Evolutionary conservation across 257 asterid species (phyloP).

Genomic region (Paulownia fortunei): DNA sequence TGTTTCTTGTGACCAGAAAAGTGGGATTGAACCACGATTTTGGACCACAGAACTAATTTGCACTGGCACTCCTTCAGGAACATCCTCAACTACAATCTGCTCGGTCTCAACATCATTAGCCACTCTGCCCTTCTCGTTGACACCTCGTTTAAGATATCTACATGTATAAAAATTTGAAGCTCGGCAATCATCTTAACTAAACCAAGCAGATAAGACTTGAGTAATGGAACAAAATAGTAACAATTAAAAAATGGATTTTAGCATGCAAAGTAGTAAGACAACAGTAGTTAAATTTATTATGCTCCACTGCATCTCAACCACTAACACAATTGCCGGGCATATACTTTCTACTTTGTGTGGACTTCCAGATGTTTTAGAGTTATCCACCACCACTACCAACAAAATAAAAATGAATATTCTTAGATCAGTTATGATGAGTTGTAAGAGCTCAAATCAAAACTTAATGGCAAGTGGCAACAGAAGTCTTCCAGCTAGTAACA

Average conservation of each 20-base stretch:
- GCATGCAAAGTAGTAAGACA: neutral
- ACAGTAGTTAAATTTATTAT: neutral
- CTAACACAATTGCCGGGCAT: neutral
- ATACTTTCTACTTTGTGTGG: neutral
- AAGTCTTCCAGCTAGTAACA: neutral
- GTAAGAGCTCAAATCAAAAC: neutral
- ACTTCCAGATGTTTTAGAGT: neutral
- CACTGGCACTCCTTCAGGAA: slow-evolving; percentile 55
- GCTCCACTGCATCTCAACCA: neutral
- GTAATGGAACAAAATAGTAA: neutral
- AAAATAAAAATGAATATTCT: neutral
- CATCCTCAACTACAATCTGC: slow-evolving; percentile 75
- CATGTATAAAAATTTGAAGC: slow-evolving; percentile 17
- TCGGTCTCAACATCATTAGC: slow-evolving; percentile 92
- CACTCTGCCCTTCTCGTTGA: slow-evolving; percentile 78
- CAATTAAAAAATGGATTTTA: neutral
- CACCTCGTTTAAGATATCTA: slow-evolving; percentile 86
- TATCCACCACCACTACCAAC: neutral
- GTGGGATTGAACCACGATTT: slow-evolving; percentile 89
- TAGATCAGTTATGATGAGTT: neutral
- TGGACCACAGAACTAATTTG: slow-evolving; percentile 83
- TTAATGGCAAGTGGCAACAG: neutral
- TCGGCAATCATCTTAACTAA: neutral
- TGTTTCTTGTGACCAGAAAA: slow-evolving; percentile 89
- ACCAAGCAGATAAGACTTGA: neutral